Evolutionary conservation across 305 asterid genomes (phyloP).

Genomic region (Fraxinus paxiana): DNA sequence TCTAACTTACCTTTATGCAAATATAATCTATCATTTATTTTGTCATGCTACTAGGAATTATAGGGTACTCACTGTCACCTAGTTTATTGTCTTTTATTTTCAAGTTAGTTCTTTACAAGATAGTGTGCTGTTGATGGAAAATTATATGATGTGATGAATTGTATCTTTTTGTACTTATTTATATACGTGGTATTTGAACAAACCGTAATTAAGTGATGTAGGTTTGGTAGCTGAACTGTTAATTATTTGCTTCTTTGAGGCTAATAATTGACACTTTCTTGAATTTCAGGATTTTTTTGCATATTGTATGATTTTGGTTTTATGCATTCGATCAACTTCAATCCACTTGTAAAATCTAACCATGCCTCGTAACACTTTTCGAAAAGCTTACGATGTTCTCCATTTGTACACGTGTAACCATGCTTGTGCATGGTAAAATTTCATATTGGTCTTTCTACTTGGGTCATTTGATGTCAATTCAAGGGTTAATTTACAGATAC

Average conservation of each 20-base stretch:
- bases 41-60: neutral
- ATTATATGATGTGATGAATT: neutral
- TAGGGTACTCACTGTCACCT: neutral
- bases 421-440: neutral
- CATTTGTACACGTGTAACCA: neutral
- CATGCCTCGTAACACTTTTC: neutral
- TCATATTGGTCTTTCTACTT: neutral
- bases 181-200: neutral
- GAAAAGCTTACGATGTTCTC: neutral
- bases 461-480: neutral
- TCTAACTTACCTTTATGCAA: neutral
- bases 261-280: neutral
- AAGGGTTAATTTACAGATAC: slow-evolving; percentile 52
- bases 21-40: neutral
- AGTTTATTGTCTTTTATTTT: neutral
- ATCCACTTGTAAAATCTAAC: neutral
- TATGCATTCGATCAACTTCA: neutral
- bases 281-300: neutral
- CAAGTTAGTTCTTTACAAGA: neutral
- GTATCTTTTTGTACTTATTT: neutral
- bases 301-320: neutral
- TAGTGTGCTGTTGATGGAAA: neutral
- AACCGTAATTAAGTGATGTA: neutral
- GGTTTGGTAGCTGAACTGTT: neutral
- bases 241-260: neutral